Evolutionary conservation across 2,329 filamentous ascomycete genomes (phyloP).

Genomic region (Xylariaceae sp.): DNA sequence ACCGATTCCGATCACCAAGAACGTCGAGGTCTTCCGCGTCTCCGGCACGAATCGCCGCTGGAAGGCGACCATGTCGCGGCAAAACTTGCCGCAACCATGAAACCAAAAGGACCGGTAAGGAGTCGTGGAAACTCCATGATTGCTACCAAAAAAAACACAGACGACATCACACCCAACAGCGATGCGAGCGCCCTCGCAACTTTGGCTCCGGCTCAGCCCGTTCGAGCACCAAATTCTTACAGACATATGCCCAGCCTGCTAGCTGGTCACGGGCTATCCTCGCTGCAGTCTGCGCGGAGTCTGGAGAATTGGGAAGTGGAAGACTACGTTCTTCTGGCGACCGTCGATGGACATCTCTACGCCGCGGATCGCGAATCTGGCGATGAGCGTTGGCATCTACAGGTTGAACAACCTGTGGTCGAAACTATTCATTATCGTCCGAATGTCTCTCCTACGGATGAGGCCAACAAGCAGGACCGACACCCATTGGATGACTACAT

Average conservation of each 20-base stretch:
- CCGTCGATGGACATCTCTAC: conserved; percentile 95
- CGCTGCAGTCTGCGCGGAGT: conserved; percentile 91
- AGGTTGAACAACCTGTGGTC: conserved; percentile 81
- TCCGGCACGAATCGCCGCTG: conserved; percentile 21
- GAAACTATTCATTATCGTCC: conserved; percentile 77
- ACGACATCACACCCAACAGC: conserved; percentile 35
- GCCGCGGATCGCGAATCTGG: conserved; percentile 85
- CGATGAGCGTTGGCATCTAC: conserved; percentile 76
- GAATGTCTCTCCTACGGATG: conserved; percentile 53
- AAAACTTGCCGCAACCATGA: conserved; percentile 24
- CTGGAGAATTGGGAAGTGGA: conserved; percentile 99
- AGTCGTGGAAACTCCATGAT: conserved; percentile 21
- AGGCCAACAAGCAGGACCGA: conserved; percentile 46
- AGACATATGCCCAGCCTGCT: conserved; percentile 53
- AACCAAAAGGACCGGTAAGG: conserved; percentile 12
- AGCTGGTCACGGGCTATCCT: conserved; percentile 59
- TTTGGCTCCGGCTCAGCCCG: conserved; percentile 93
- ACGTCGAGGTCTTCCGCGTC: conserved; percentile 15
- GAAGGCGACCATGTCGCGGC: conserved; percentile 17
- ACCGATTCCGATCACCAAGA: conserved; percentile 19
- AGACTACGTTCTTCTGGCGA: conserved; percentile 99
- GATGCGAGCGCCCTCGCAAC: conserved; percentile 96
- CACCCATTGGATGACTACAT: conserved; percentile 75
- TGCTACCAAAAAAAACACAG: conserved; percentile 13
- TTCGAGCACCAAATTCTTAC: conserved; percentile 84